These are phyloP conservation scores for Pythium dissimile DNA, from an alignment of 352 stramenopile genomes.

Conservation along the genomic window DNA sequence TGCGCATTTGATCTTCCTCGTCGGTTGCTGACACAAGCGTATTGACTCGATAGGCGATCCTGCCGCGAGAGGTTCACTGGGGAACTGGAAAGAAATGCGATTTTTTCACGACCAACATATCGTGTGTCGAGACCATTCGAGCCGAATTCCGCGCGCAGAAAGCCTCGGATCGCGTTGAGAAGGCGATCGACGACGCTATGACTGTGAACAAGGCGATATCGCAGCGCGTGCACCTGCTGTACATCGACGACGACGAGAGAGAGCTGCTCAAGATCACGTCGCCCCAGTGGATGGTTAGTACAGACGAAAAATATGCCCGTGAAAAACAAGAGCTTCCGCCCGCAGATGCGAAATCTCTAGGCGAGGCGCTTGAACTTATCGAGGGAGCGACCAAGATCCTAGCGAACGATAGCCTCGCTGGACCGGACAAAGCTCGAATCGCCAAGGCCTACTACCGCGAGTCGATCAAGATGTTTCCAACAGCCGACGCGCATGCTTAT, in stretches of 20 bases:
- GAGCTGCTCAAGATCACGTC: slow-evolving; percentile 37
- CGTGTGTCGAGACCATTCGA: slow-evolving; percentile 50
- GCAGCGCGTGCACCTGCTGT: slow-evolving; percentile 64
- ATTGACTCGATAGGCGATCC: slow-evolving; percentile 38
- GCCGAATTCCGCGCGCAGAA: slow-evolving; percentile 37
- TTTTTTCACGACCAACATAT: slow-evolving; percentile 54
- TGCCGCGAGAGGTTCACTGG: slow-evolving; percentile 64
- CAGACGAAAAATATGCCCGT: slow-evolving; percentile 49
- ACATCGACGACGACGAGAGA: slow-evolving; percentile 36
- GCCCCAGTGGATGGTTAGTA: slow-evolving; percentile 29
- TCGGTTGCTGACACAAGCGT: background rate
- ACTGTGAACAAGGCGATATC: slow-evolving; percentile 60
- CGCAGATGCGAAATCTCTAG: slow-evolving; percentile 30
- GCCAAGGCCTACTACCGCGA: slow-evolving; percentile 66
- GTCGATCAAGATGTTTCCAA: slow-evolving; percentile 62
- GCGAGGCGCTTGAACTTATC: slow-evolving; percentile 54
- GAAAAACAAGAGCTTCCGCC: slow-evolving; percentile 29
- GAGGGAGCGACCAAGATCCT: slow-evolving; percentile 45
- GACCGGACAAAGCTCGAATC: slow-evolving; percentile 47
- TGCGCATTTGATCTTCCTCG: background rate
- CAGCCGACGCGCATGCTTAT: slow-evolving; percentile 62
- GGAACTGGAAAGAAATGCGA: slow-evolving; percentile 46
- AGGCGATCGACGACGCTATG: slow-evolving; percentile 59
- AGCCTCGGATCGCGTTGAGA: slow-evolving; percentile 16
- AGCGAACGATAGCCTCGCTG: slow-evolving; percentile 34